These are phyloP conservation scores for Trichoderma gamsii DNA, from an alignment of 495 filamentous ascomycete genomes.

Conservation along the genomic window DNA sequence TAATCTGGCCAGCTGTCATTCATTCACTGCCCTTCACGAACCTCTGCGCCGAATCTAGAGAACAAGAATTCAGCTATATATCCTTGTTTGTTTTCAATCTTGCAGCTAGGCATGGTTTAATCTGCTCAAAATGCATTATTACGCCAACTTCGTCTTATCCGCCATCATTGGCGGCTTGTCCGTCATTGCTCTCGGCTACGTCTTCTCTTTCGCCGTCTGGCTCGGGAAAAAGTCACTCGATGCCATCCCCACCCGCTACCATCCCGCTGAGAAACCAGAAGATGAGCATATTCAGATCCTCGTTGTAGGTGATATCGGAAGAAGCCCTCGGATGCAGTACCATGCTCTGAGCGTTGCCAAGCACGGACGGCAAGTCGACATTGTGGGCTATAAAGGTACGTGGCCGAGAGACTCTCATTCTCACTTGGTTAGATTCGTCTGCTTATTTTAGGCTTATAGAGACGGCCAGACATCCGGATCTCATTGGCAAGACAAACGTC, in stretches of 20 bases:
- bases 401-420: slow-evolving; percentile 19
- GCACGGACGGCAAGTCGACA: slow-evolving; percentile 69
- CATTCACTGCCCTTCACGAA: background rate
- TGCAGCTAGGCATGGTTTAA: background rate
- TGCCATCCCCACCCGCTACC: slow-evolving; percentile 17
- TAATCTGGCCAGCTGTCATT: slow-evolving; percentile 7
- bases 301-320: slow-evolving; percentile 96
- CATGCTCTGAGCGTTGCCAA: slow-evolving; percentile 90
- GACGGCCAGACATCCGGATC: slow-evolving; percentile 61
- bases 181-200: slow-evolving; percentile 15
- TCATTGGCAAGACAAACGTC: slow-evolving; percentile 58
- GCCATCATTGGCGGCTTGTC: slow-evolving; percentile 22
- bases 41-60: background rate
- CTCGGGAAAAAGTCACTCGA: slow-evolving; percentile 26
- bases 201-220: slow-evolving; percentile 21
- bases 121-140: slow-evolving; percentile 21
- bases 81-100: no score
- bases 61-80: no score
- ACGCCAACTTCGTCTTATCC: slow-evolving; percentile 23
- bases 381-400: slow-evolving; percentile 82
- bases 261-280: slow-evolving; percentile 11
- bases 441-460: slow-evolving; percentile 25
- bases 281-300: slow-evolving; percentile 58
- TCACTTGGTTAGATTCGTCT: background rate
- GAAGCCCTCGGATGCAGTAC: slow-evolving; percentile 97